These are phyloP conservation scores for Neonectria hederae DNA, from an alignment of 2,329 filamentous ascomycete species.

Conservation along the genomic window DNA sequence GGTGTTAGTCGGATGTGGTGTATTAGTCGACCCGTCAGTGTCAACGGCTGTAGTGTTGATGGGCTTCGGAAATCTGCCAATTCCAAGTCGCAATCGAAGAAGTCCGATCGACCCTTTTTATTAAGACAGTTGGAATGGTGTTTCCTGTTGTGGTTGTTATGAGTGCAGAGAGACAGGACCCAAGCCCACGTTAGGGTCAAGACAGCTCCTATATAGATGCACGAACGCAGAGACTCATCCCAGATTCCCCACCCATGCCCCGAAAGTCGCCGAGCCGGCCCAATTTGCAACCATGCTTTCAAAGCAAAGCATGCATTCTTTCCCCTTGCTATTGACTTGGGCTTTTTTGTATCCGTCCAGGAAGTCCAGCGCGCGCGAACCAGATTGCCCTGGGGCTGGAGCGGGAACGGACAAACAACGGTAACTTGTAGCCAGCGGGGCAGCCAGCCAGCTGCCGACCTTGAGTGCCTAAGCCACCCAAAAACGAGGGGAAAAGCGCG, in stretches of 20 bases:
- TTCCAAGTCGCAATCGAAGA: not conserved
- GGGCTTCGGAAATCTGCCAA: not conserved
- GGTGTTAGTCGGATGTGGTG: slow-evolving; percentile 12
- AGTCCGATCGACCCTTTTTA: not conserved
- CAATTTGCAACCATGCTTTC: slow-evolving; percentile 17
- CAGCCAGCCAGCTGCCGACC: too few relatives aligned
- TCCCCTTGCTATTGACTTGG: not conserved
- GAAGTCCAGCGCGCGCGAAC: slow-evolving; percentile 5
- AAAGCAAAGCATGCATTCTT: not conserved
- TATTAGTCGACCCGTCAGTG: not conserved
- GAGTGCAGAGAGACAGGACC: not conserved
- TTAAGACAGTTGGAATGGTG: not conserved
- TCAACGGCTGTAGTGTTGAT: not conserved
- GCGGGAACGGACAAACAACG: not conserved
- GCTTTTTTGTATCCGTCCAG: not conserved
- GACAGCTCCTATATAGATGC: slow-evolving; percentile 15
- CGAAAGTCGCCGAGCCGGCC: not conserved
- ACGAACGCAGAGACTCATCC: not conserved
- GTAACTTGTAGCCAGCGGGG: not conserved
- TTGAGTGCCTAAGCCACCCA: too few relatives aligned
- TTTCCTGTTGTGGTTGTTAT: not conserved
- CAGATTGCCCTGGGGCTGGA: too few relatives aligned
- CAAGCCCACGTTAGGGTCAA: not conserved
- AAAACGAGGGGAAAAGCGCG: too few relatives aligned
- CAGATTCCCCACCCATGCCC: not conserved